Evolutionary conservation across 768 basidiomycete genomes (phyloP).

Genomic region (Boletus reticuloceps): DNA sequence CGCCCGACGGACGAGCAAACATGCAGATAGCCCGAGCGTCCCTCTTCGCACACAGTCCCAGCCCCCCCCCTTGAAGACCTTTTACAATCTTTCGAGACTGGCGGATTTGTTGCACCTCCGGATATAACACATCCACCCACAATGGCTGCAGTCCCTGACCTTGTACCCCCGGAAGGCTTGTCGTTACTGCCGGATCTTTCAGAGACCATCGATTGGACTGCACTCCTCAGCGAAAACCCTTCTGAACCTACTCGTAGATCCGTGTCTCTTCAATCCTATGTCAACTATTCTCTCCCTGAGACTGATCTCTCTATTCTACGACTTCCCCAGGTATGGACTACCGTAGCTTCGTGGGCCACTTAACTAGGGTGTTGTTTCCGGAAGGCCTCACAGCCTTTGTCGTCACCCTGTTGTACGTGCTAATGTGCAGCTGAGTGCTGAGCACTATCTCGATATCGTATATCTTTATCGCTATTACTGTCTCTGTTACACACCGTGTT

Average conservation of each 20-base stretch:
- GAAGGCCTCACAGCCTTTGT: too few species aligned
- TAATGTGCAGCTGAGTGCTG: neutral
- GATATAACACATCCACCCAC: neutral
- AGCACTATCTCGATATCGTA: neutral
- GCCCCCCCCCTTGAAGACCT: slow-evolving; percentile 11
- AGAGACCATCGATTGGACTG: slow-evolving; percentile 11
- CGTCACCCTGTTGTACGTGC: neutral
- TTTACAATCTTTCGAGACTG: slow-evolving; percentile 2
- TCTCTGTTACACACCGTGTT: too few species aligned
- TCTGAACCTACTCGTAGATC: too few species aligned
- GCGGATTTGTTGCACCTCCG: neutral
- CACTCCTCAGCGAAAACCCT: slow-evolving; percentile 2
- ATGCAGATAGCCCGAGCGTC: too few species aligned
- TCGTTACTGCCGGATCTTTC: neutral
- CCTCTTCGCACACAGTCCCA: too few species aligned
- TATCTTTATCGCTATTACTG: neutral
- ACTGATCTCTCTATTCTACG: too few species aligned
- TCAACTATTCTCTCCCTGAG: neutral
- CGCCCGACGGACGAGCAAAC: too few species aligned
- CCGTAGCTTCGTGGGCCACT: too few species aligned
- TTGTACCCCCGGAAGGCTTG: too few species aligned
- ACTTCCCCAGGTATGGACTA: too few species aligned
- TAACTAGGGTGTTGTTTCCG: too few species aligned
- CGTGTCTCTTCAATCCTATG: neutral
- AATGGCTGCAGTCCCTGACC: neutral